Base-by-base conservation (phyloP, 2,329 filamentous ascomycete species). In the Pseudogymnoascus sp. region DNA sequence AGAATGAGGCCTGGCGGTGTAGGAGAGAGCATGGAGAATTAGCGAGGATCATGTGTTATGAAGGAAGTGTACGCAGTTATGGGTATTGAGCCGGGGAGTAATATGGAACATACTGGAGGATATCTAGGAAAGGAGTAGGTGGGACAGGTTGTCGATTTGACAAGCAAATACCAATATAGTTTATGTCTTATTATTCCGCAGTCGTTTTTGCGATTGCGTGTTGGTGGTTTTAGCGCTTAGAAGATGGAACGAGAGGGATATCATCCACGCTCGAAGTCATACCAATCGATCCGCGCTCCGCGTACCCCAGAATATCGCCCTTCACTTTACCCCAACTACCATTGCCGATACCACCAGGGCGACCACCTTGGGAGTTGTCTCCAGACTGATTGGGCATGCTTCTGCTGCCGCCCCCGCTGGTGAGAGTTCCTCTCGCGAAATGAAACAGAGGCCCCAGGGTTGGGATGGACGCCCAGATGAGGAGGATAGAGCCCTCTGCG, bases 401-500 rank as follows among this genome's bases (percentile, higher is more conserved):
- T 21, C 62, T 21, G 21, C 55, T 63, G 35, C 38, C 35, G 8
- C 25, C n/a, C 40, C 12, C 23, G 28, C 62, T 55, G 28, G 28
- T 61, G 18, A 49, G 28, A 18, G 33, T 61, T 45, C 58, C 62
- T 63, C 55, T 63, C 55, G 23, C 62, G 2, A 61, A 33, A 31
- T 38, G 58, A 37, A 63, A 63, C n/a, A 63, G 31, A 33, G 62
- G 62, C 38, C 60, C 60, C 11, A 61, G 60, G 21, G 60, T 61
- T 43, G 60, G 60, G 8, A 61, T 31, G 28, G 60, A 61, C 12
- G 60, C 60, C 14, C 60, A 61, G 37, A 61, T 61, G 18, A 61
- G 35, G 21, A 52, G 21, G 28, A 61, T 61, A 21, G 37, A 52
- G 12, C 60, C 60, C 40, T 70, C 68, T 23, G 67, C 65, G 43